A percentile compares a stretch with the other conserved stretches of the same genome.
phyloP scores from a whole-genome alignment of 352 stramenopile species.

The Globisporangium perplexum region DNA sequence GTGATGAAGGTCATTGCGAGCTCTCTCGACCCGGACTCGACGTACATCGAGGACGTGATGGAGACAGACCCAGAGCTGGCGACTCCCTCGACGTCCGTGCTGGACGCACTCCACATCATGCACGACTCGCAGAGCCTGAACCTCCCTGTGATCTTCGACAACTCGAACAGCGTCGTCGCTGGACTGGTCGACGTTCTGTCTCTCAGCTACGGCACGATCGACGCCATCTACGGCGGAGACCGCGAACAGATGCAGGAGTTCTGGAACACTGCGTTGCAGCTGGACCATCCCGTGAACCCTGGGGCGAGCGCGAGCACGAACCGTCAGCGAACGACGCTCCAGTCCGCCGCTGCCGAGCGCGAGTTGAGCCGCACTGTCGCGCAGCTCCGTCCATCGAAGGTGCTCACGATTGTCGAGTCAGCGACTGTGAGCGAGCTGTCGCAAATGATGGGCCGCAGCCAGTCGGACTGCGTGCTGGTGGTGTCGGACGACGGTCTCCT shows the following conservation, averaged over 20 bases:
- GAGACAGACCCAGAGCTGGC: slow-evolving; percentile 80
- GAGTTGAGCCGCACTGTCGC: slow-evolving; percentile 77
- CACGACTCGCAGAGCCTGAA: slow-evolving; percentile 82
- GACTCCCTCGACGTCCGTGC: slow-evolving; percentile 55
- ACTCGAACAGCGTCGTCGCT: slow-evolving; percentile 51
- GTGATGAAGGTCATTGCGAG: slow-evolving; percentile 94
- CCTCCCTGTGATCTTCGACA: slow-evolving; percentile 66
- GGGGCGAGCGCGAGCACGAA: slow-evolving; percentile 21
- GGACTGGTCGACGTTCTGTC: slow-evolving; percentile 83
- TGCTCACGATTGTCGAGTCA: slow-evolving; percentile 83
- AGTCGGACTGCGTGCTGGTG: slow-evolving; percentile 92
- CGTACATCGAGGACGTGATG: slow-evolving; percentile 90
- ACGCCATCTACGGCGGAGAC: slow-evolving; percentile 83
- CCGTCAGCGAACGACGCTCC: slow-evolving; percentile 54
- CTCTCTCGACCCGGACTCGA: slow-evolving; percentile 85
- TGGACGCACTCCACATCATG: slow-evolving; percentile 87
- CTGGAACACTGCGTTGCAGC: slow-evolving; percentile 79
- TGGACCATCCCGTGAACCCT: slow-evolving; percentile 60
- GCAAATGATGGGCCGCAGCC: slow-evolving; percentile 85
- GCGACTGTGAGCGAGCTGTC: slow-evolving; percentile 84
- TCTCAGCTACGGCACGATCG: slow-evolving; percentile 85
- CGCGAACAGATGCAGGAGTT: slow-evolving; percentile 89
- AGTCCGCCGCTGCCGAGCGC: slow-evolving; percentile 47
- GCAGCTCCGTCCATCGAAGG: slow-evolving; percentile 78
- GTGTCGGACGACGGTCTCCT: slow-evolving; percentile 86